These are phyloP conservation scores for Mucor circinelloides DNA, from an alignment of 371 early-diverging fungal genomes.

Conservation along the genomic window DNA sequence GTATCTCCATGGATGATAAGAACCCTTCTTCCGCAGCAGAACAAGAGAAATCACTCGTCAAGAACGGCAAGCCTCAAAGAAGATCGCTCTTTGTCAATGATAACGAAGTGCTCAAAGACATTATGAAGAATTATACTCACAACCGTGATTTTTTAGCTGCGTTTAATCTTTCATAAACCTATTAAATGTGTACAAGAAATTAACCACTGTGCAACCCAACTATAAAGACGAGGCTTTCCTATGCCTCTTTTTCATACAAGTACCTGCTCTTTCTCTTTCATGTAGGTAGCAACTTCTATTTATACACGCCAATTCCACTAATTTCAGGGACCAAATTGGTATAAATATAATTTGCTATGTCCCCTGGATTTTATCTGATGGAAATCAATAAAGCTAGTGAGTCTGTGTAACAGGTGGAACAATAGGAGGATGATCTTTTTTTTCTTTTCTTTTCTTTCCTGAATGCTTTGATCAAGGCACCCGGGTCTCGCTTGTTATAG, in stretches of 20 bases:
- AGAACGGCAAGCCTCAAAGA: constrained; percentile 30
- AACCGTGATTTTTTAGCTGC: constrained; percentile 46
- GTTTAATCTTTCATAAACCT: constrained; percentile 29
- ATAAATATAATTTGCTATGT: background rate
- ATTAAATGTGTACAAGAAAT: background rate
- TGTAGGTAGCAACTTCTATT: background rate
- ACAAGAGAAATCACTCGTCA: background rate
- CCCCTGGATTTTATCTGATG: background rate
- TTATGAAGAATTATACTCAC: constrained; percentile 42
- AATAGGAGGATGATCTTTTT: background rate
- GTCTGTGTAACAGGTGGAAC: background rate
- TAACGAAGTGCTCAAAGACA: constrained; percentile 47
- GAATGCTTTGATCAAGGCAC: too few relatives aligned
- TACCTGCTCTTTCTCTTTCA: too few relatives aligned
- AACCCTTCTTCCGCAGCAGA: constrained; percentile 18
- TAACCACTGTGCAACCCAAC: background rate
- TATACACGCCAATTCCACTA: background rate
- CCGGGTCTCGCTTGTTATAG: background rate
- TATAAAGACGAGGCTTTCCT: background rate
- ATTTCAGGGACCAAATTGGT: background rate
- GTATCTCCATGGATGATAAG: constrained; percentile 37
- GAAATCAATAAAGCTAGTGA: background rate
- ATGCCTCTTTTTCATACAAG: background rate
- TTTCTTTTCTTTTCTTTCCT: background rate
- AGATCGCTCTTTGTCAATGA: constrained; percentile 54